Conservation (phyloP, 768 basidiomycete genomes). For the Suillus fuscotomentosus region DNA sequence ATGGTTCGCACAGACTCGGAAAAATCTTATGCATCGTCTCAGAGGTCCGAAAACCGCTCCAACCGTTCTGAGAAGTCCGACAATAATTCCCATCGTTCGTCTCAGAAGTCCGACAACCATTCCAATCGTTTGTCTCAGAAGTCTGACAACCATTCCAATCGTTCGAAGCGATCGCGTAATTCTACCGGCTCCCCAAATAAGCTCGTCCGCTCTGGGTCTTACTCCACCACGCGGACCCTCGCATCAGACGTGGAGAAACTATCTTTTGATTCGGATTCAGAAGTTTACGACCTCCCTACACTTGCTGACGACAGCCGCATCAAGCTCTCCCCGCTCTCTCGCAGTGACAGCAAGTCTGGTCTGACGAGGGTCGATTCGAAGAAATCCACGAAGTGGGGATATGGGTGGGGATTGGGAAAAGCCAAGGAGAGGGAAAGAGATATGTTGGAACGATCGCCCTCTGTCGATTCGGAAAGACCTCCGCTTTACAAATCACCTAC, state of each 20-base stretch:
- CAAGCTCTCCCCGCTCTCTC: slow-evolving; percentile 43
- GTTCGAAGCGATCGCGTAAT: slow-evolving; percentile 21
- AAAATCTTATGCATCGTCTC: slow-evolving; percentile 46
- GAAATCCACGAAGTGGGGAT: slow-evolving; percentile 61
- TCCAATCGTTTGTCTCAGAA: slow-evolving; percentile 24
- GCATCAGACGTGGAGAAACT: slow-evolving; percentile 46
- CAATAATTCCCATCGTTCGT: slow-evolving; percentile 24
- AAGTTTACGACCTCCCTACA: slow-evolving; percentile 47
- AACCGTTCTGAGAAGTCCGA: slow-evolving; percentile 24
- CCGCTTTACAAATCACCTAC: slow-evolving; percentile 29
- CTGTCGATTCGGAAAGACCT: slow-evolving; percentile 37
- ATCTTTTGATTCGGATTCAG: slow-evolving; percentile 60
- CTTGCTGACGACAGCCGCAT: slow-evolving; percentile 35
- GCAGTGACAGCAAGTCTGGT: slow-evolving; percentile 34
- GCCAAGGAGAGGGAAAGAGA: slow-evolving; percentile 44
- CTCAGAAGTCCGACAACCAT: slow-evolving; percentile 22
- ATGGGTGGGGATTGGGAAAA: slow-evolving; percentile 68
- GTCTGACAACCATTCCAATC: slow-evolving; percentile 17
- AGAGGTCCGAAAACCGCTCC: slow-evolving; percentile 26
- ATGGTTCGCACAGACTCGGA: slow-evolving; percentile 32
- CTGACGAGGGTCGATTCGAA: slow-evolving; percentile 58
- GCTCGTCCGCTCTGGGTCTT: slow-evolving; percentile 41
- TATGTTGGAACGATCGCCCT: slow-evolving; percentile 30
- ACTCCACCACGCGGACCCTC: slow-evolving; percentile 41
- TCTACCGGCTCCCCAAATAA: slow-evolving; percentile 15